Percentiles rank a stretch among this genome's conserved stretches.
These are phyloP conservation scores for Sugiyamaella pinicola DNA, from an alignment of 1,139 yeast genomes.

Conservation along the genomic window DNA sequence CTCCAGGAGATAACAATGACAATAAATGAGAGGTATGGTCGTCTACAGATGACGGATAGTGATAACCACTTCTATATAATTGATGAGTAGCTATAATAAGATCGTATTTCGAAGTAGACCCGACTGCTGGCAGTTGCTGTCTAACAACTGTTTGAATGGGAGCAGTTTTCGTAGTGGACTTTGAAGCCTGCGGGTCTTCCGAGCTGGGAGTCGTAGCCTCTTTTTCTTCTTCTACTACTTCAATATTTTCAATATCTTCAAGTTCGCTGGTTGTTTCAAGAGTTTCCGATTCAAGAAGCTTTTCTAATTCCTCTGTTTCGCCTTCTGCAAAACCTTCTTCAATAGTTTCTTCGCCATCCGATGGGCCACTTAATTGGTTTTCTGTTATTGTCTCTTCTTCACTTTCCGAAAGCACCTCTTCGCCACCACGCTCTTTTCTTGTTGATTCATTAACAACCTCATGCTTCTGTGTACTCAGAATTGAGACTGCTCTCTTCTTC, in stretches of 20 bases:
- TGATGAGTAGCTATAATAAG: conserved; percentile 86
- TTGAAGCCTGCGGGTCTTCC: conserved; percentile 1
- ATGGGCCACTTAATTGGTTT: too few species aligned
- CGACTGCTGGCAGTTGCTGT: conserved; percentile 28
- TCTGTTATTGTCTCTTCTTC: neutral
- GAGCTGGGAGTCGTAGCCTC: neutral
- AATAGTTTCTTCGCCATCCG: too few species aligned
- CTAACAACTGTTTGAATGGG: conserved; percentile 24
- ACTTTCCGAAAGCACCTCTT: conserved; percentile 21
- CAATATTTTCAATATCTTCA: neutral
- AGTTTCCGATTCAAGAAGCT: too few species aligned
- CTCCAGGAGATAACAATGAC: conserved; percentile 68
- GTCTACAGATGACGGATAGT: conserved; percentile 75
- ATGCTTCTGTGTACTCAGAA: conserved; percentile 68
- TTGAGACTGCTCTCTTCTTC: conserved; percentile 76
- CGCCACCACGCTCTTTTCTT: conserved; percentile 25
- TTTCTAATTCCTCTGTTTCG: too few species aligned
- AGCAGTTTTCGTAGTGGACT: neutral
- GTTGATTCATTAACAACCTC: conserved; percentile 41
- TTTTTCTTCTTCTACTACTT: neutral
- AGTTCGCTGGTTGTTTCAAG: too few species aligned
- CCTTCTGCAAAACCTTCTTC: too few species aligned
- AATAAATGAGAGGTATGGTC: conserved; percentile 63
- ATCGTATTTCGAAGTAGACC: conserved; percentile 54
- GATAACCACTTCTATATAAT: conserved; percentile 55